Percentiles rank a stretch among this genome's conserved stretches.
These are phyloP conservation scores for Sordariomycetes sp. DNA, from an alignment of 2,329 filamentous ascomycete species.

Conservation along the genomic window DNA sequence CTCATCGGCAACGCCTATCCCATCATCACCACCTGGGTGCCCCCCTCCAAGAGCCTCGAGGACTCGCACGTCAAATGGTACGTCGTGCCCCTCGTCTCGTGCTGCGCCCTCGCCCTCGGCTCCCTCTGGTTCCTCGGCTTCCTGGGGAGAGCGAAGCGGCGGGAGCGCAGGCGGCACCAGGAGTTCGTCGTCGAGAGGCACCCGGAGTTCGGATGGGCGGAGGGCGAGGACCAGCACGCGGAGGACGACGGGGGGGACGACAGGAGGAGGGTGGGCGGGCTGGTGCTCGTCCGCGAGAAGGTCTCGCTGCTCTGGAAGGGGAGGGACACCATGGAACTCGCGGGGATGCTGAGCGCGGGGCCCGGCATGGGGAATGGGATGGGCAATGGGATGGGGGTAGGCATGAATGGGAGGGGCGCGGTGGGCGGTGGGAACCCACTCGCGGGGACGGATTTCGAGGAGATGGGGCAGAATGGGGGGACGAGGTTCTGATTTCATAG, in stretches of 20 bases:
- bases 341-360: background rate
- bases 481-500: background rate
- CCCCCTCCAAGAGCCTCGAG: conserved; percentile 10
- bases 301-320: conserved; percentile 23
- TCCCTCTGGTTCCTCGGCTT: conserved; percentile 24
- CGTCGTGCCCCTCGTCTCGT: conserved; percentile 18
- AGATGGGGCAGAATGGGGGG: background rate
- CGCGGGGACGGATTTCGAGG: conserved; percentile 3
- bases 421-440: background rate
- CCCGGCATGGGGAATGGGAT: background rate
- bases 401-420: background rate
- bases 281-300: conserved; percentile 24
- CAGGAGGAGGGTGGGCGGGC: conserved; percentile 11
- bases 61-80: conserved; percentile 14
- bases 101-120: conserved; percentile 16
- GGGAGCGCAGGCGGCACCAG: conserved; percentile 16
- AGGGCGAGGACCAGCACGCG: conserved; percentile 10
- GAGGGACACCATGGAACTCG: conserved; percentile 12
- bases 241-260: conserved; percentile 9
- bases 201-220: conserved; percentile 20
- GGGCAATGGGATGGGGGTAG: background rate
- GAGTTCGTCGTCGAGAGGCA: conserved; percentile 22
- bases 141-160: conserved; percentile 16
- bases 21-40: conserved; percentile 20
- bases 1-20: conserved; percentile 20